Base-by-base conservation (phyloP, 1,284 basidiomycete genomes). In the Takashimella tepidaria region DNA sequence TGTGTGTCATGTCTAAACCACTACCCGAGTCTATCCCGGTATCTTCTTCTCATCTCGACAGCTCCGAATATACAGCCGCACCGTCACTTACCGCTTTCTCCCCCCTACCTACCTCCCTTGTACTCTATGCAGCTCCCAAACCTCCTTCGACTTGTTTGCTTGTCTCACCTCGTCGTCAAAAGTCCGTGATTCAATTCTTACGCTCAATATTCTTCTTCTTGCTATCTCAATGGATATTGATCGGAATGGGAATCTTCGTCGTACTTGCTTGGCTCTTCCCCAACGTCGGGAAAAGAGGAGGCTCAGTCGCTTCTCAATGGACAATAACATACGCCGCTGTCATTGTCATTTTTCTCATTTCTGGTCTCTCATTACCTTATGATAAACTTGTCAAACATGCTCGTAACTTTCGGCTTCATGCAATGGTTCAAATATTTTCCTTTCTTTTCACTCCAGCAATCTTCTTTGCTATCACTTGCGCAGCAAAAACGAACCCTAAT, bases 271-370 rank as follows among this genome's bases (percentile, higher is more conserved):
- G 58, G 41, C 52, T 61, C 47, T 66, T 64, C 41, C 67, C 67
- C 13, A 50, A 48, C 23, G 64, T 67, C 37, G 63, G 64, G 10
- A 59, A 57, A n/a, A 55, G 51, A 5, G 63, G 63, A 25, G 67
- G 67, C 21, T 41, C 55, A 27, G 47, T 64, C n/a, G 44, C 50
- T 37, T 60, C 62, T 11, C 52, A 69, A 42, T 67, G 57, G 41
- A 64, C 65, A 2, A 49, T 69, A 22, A 60, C 62, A 19, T 72
- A 64, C 46, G 64, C 72, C 2, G 60, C 61, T 1, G 70, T 75
- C 19, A 64, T 60, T n/a, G 53, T 74, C 50, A 74, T 75, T 47
- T 75, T 75, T 58, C 58, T 74, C 48, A 61, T 72, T 23, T 66
- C 66, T 0, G 73, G 72, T 6, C 59, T 74, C 8, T 57, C 62